Evolutionary conservation across 805 yeast species (phyloP).

Genomic region (Candida sonorensis): DNA sequence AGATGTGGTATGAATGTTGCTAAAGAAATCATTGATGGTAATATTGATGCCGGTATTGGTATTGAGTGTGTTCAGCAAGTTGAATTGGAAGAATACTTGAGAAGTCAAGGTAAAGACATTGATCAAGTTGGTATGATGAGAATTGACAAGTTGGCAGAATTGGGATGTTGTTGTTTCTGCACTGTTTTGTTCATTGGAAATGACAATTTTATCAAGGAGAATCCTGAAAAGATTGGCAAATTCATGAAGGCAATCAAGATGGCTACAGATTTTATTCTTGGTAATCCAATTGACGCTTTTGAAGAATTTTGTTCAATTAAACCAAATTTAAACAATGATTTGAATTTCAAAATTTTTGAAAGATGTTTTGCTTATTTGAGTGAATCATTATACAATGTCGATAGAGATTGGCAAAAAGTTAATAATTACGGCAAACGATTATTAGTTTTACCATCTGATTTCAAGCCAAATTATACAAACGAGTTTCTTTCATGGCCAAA

Average conservation of each 20-base stretch:
- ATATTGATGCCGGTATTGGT: conserved; percentile 53
- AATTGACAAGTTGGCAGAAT: conserved; percentile 48
- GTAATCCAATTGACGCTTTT: conserved; percentile 40
- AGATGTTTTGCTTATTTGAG: conserved; percentile 52
- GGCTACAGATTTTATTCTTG: conserved; percentile 43
- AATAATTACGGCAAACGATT: conserved; percentile 49
- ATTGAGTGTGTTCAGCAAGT: conserved; percentile 56
- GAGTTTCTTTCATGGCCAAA: conserved; percentile 44
- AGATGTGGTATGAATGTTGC: conserved; percentile 58
- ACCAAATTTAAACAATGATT: conserved; percentile 36
- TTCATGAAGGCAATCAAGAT: conserved; percentile 42
- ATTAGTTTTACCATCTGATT: conserved; percentile 43
- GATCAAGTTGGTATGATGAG: conserved; percentile 48
- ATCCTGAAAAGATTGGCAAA: conserved; percentile 39
- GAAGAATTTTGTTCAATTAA: conserved; percentile 39
- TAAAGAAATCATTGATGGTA: conserved; percentile 46
- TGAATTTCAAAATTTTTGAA: conserved; percentile 40
- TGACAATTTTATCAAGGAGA: conserved; percentile 39
- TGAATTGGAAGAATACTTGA: conserved; percentile 45
- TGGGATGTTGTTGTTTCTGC: conserved; percentile 56
- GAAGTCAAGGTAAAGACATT: conserved; percentile 34
- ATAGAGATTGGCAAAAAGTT: conserved; percentile 52
- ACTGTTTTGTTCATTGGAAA: conserved; percentile 47
- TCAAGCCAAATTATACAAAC: conserved; percentile 43
- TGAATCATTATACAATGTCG: conserved; percentile 43